These are phyloP conservation scores for Eutrema yunnanense DNA, from an alignment of 345 rosid genomes.

Conservation along the genomic window DNA sequence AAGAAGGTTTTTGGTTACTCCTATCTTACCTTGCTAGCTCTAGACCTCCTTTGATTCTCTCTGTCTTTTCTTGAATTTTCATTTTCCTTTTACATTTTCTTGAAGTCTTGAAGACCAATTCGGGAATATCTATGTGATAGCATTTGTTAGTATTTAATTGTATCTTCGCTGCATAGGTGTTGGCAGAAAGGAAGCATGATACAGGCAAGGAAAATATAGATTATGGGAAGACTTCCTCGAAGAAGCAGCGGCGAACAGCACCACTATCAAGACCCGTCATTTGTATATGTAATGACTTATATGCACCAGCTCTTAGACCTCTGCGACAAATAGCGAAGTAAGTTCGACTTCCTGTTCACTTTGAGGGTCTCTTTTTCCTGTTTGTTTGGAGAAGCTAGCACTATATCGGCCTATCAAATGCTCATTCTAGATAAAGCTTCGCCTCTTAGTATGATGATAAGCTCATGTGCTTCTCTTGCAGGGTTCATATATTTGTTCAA, in stretches of 20 bases:
- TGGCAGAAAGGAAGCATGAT: conserved; percentile 61
- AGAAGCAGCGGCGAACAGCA: conserved; percentile 49
- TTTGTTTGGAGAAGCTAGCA: not conserved
- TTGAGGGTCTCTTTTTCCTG: conserved; percentile 8
- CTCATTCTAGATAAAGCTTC: conserved; percentile 6
- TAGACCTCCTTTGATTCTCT: not conserved
- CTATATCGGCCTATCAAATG: conserved; percentile 7
- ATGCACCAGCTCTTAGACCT: conserved; percentile 85
- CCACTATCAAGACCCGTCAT: conserved; percentile 84
- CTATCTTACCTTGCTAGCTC: not conserved
- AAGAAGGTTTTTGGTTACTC: not conserved
- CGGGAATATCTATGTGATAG: not conserved
- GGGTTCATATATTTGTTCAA: conserved; percentile 91
- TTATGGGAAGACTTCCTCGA: conserved; percentile 50
- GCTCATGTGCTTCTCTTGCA: conserved; percentile 31
- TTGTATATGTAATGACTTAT: conserved; percentile 79
- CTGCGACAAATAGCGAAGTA: conserved; percentile 95
- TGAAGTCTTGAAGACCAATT: not conserved
- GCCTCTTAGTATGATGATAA: conserved; percentile 14
- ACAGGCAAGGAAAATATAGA: conserved; percentile 52
- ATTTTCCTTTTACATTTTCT: not conserved
- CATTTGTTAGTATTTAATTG: not conserved
- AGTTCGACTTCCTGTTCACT: conserved; percentile 24
- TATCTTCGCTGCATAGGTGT: conserved; percentile 42
- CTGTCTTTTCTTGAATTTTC: not conserved